Evolutionary conservation across 2,329 filamentous ascomycete genomes (phyloP).

Genomic region (Cladosporium cucumerinum): DNA sequence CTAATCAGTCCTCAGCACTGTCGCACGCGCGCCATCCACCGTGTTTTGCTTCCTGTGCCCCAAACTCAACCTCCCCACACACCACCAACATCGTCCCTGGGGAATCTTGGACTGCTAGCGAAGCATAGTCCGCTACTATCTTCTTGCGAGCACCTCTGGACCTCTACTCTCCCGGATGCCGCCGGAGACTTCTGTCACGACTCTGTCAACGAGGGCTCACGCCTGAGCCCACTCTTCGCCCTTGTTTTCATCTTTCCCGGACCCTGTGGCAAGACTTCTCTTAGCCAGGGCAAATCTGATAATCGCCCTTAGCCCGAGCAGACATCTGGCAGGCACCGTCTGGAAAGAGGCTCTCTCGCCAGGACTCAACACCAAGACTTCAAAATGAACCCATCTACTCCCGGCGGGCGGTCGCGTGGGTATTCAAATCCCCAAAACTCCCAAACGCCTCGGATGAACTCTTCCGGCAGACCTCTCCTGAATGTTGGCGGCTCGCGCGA

Average conservation of each 20-base stretch:
- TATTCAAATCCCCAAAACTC: slow-evolving; percentile 2
- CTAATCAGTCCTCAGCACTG: neutral
- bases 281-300: neutral
- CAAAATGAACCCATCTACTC: slow-evolving; percentile 3
- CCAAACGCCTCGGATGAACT: neutral
- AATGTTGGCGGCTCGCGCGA: slow-evolving; percentile 25
- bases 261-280: neutral
- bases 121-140: neutral
- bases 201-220: neutral
- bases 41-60: neutral
- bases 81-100: neutral
- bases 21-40: neutral
- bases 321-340: neutral
- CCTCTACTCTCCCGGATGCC: neutral
- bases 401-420: neutral
- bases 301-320: neutral
- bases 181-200: neutral
- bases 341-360: neutral
- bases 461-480: slow-evolving; percentile 1
- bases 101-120: neutral
- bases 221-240: neutral
- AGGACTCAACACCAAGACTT: neutral
- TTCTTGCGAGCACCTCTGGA: neutral
- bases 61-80: neutral
- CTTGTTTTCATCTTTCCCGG: neutral